Percentiles rank a stretch among this genome's conserved stretches.
Conservation (phyloP, 805 yeast genomes). For the Metschnikowia aberdeeniae region DNA sequence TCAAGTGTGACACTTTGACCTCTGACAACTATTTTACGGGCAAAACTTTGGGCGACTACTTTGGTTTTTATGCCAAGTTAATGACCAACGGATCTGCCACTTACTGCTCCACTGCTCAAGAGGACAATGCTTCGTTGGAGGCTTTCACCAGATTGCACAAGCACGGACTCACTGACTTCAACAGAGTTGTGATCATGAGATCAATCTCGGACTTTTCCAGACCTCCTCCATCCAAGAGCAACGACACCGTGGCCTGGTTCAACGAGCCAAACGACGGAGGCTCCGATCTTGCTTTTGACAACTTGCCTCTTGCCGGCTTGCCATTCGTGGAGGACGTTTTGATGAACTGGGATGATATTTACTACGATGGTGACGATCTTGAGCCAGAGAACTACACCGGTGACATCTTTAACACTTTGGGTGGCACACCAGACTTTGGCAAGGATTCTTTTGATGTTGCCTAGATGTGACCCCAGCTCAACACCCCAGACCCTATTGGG, state of each 20-base stretch:
- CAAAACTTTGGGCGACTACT: slow-evolving; percentile 45
- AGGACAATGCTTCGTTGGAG: slow-evolving; percentile 64
- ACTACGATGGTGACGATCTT: slow-evolving; percentile 30
- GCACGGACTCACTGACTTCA: slow-evolving; percentile 52
- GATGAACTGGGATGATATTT: slow-evolving; percentile 42
- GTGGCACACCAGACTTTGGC: slow-evolving; percentile 40
- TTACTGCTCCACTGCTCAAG: slow-evolving; percentile 63
- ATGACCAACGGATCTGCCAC: slow-evolving; percentile 57
- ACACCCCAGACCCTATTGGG: background rate
- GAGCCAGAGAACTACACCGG: slow-evolving; percentile 55
- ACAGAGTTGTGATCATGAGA: slow-evolving; percentile 57
- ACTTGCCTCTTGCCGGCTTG: slow-evolving; percentile 50
- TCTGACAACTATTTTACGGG: slow-evolving; percentile 62
- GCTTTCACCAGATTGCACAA: slow-evolving; percentile 51
- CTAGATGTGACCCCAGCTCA: slow-evolving; percentile 5
- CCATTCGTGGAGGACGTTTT: slow-evolving; percentile 54
- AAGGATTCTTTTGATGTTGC: slow-evolving; percentile 24
- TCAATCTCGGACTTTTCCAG: slow-evolving; percentile 57
- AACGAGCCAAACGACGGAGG: slow-evolving; percentile 50
- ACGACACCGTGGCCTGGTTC: slow-evolving; percentile 49
- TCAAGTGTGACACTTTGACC: slow-evolving; percentile 57
- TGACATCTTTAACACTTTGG: slow-evolving; percentile 55
- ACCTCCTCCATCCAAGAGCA: slow-evolving; percentile 44
- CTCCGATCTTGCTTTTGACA: slow-evolving; percentile 42
- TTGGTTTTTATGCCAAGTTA: slow-evolving; percentile 43